Conservation (phyloP, 2,329 filamentous ascomycete species). For the Peltaster fructicola region DNA sequence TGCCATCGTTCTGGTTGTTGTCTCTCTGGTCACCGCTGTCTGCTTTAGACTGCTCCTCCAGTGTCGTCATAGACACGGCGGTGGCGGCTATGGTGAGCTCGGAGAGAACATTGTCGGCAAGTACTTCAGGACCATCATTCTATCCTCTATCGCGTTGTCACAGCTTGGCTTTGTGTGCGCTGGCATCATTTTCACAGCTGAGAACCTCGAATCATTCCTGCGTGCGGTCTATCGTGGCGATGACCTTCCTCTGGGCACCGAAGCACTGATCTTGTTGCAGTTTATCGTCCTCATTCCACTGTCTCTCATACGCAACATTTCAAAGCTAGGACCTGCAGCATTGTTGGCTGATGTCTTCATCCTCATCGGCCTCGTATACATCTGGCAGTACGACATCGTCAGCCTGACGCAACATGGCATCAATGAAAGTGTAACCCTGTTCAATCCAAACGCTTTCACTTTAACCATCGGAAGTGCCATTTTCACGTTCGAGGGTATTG, state of each 20-base stretch:
- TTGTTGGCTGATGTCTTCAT: slow-evolving; percentile 57
- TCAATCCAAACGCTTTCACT: slow-evolving; percentile 52
- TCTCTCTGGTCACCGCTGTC: slow-evolving; percentile 48
- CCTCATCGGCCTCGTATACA: slow-evolving; percentile 50
- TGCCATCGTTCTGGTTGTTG: slow-evolving; percentile 45
- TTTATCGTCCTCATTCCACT: slow-evolving; percentile 47
- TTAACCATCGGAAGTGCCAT: slow-evolving; percentile 57
- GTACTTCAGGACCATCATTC: slow-evolving; percentile 45
- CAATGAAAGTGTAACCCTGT: slow-evolving; percentile 43
- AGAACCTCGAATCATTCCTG: slow-evolving; percentile 53
- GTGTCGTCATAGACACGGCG: slow-evolving; percentile 45
- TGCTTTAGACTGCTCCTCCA: slow-evolving; percentile 57
- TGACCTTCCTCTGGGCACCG: slow-evolving; percentile 33
- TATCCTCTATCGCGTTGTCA: slow-evolving; percentile 53
- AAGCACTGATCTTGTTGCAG: slow-evolving; percentile 47
- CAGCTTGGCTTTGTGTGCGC: slow-evolving; percentile 66
- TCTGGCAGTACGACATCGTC: slow-evolving; percentile 53
- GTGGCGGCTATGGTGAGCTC: slow-evolving; percentile 56
- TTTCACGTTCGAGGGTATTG: slow-evolving; percentile 90
- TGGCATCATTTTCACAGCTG: slow-evolving; percentile 59
- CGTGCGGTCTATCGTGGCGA: slow-evolving; percentile 37
- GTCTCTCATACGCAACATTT: slow-evolving; percentile 55
- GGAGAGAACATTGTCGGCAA: slow-evolving; percentile 48
- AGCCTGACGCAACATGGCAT: slow-evolving; percentile 39
- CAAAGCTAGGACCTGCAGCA: slow-evolving; percentile 52